Evolutionary conservation across 2,329 filamentous ascomycete genomes (phyloP).

Genomic region (Exophiala viscosa): DNA sequence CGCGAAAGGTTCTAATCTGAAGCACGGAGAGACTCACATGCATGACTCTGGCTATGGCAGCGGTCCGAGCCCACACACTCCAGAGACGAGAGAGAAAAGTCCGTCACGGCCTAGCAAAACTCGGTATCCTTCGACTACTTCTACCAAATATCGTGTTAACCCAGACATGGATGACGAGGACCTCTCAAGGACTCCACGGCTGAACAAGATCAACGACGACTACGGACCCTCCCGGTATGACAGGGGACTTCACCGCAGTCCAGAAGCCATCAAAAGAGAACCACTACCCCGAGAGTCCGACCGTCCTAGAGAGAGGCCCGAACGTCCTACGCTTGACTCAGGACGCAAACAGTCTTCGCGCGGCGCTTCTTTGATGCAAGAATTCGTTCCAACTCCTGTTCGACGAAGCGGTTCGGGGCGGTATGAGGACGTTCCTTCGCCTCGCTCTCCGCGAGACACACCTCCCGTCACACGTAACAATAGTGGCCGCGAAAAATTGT

Average conservation of each 20-base stretch:
- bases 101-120: constrained; percentile 22
- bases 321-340: constrained; percentile 20
- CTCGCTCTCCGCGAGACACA: constrained; percentile 21
- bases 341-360: constrained; percentile 18
- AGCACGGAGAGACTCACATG: constrained; percentile 33
- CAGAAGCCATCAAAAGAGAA: constrained; percentile 16
- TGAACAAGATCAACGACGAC: constrained; percentile 15
- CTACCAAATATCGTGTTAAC: constrained; percentile 25
- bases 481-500: constrained; percentile 22
- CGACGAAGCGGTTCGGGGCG: constrained; percentile 20
- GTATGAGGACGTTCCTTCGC: constrained; percentile 16
- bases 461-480: constrained; percentile 20
- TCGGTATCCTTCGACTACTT: constrained; percentile 14
- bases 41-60: constrained; percentile 42
- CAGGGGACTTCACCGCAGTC: constrained; percentile 17
- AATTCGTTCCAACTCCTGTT: constrained; percentile 7
- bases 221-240: constrained; percentile 6
- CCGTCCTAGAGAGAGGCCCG: constrained; percentile 19
- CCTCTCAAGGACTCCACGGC: constrained; percentile 7
- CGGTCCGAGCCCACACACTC: constrained; percentile 42
- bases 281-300: constrained; percentile 15
- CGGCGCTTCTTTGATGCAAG: constrained; percentile 16
- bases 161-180: constrained; percentile 20
- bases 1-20: constrained; percentile 36
- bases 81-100: constrained; percentile 37